Evolutionary conservation across 495 filamentous ascomycete genomes (phyloP).

Genomic region (Penicillium lagena): DNA sequence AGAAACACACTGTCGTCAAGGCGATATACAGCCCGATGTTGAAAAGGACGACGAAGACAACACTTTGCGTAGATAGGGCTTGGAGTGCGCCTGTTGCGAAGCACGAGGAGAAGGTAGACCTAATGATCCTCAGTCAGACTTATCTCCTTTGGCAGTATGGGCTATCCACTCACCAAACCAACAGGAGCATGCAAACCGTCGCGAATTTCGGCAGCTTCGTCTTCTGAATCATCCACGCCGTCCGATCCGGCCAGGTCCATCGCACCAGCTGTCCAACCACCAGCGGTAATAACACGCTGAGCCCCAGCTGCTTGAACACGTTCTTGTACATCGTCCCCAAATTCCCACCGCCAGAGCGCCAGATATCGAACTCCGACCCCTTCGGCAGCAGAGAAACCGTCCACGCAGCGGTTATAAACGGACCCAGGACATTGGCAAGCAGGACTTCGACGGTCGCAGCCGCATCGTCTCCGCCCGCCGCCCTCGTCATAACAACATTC

Average conservation of each 20-base stretch:
- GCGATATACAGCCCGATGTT: constrained; percentile 48
- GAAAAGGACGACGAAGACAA: constrained; percentile 46
- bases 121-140: constrained; percentile 8
- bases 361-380: constrained; percentile 34
- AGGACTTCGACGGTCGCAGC: constrained; percentile 49
- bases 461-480: constrained; percentile 49
- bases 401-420: constrained; percentile 46
- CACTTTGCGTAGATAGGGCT: constrained; percentile 34
- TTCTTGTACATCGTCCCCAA: constrained; percentile 44
- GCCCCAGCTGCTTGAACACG: constrained; percentile 46
- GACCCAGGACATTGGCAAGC: constrained; percentile 47
- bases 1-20: constrained; percentile 44
- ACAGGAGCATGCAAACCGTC: constrained; percentile 38
- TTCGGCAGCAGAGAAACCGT: constrained; percentile 43
- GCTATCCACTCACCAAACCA: constrained; percentile 41
- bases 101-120: constrained; percentile 49
- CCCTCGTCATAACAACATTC: constrained; percentile 52
- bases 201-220: constrained; percentile 41
- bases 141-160: background rate
- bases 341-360: constrained; percentile 36
- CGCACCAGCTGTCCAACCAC: constrained; percentile 42
- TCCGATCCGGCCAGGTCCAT: constrained; percentile 40
- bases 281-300: constrained; percentile 44
- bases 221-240: constrained; percentile 31
- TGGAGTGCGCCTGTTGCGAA: constrained; percentile 48